Base-by-base conservation (phyloP, 495 filamentous ascomycete genomes). In the Parathielavia appendiculata region DNA sequence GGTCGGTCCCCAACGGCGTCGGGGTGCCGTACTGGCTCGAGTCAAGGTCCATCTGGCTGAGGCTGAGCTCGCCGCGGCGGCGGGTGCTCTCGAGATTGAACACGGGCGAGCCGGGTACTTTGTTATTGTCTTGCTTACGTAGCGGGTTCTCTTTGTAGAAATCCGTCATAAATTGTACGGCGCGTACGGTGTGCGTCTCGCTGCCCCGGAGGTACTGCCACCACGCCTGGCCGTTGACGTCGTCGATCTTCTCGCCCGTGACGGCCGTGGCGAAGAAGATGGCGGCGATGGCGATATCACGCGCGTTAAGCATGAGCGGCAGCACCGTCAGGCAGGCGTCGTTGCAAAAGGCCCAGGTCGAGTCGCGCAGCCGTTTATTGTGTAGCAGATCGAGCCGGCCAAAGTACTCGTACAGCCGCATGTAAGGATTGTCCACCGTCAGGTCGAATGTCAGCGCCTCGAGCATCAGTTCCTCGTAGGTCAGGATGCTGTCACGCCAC, bases 361-460 rank as follows among this genome's bases (percentile, higher is more conserved):
- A 83, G 67, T 95, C 88, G 53, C 92, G 84, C 23, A 97, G 72
- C 26, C 75, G 70, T 69, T 90, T 87, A 68, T 91, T 83, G 57
- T 91, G 83, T 55, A 86, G 80, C 38, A 88, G 73, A 35, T 80
- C 76, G 56, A 96, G 78, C 64, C 79, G 83, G 39, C 81, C 77
- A 20, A 95, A 79, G 63, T 88, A 83, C 11, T 92, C 83, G 75
- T 87, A 91, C 23, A 97, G 81, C 35, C 84, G 81, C 57, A 83
- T 81, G 73, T 96, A 90, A 3, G 95, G 91, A 49, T 86, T 83
- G 61, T 95, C 88, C 35, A 96, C 76, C 69, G 89, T 86, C 35
- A 99, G 73, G 71, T 99, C 95, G 69, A 99, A 99, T 67, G 93
- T 97, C 36, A 97, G 78, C 43, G 81, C 81, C 73, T 99, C 93